Conservation (phyloP, 176 grass and related monocot species). For the Chrysopogon serrulatus region DNA sequence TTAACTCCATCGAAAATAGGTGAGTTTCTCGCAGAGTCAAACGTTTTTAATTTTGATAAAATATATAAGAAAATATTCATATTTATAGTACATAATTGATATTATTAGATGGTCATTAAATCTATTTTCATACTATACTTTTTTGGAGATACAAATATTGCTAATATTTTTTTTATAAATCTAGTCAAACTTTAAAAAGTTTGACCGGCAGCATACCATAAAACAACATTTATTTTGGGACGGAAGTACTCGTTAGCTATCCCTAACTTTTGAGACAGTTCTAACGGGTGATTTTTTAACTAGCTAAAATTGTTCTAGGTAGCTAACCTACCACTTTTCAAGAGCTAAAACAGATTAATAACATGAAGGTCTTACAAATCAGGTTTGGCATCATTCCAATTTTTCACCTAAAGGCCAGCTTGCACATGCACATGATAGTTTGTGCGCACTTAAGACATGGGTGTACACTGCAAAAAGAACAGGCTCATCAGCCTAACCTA, state of each 20-base stretch:
- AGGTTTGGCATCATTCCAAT: background rate
- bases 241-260: background rate
- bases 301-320: background rate
- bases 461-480: background rate
- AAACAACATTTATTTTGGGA: too few relatives aligned
- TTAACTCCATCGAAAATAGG: too few relatives aligned
- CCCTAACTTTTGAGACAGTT: background rate
- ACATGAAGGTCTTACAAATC: background rate
- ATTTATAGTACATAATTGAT: too few relatives aligned
- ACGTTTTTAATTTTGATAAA: too few relatives aligned
- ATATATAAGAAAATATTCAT: too few relatives aligned
- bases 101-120: too few relatives aligned
- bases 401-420: background rate
- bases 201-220: too few relatives aligned
- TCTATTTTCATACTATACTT: too few relatives aligned
- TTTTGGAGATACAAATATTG: too few relatives aligned
- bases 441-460: background rate
- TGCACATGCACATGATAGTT: background rate
- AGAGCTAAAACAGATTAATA: slow-evolving; percentile 1
- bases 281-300: background rate
- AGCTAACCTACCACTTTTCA: slow-evolving; percentile 12
- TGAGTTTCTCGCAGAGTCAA: too few relatives aligned
- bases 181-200: too few relatives aligned
- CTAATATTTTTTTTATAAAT: too few relatives aligned
- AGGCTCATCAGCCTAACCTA: background rate